phyloP scores from a whole-genome alignment of 1,139 yeast genomes.

The Wickerhamomyces sp. region DNA sequence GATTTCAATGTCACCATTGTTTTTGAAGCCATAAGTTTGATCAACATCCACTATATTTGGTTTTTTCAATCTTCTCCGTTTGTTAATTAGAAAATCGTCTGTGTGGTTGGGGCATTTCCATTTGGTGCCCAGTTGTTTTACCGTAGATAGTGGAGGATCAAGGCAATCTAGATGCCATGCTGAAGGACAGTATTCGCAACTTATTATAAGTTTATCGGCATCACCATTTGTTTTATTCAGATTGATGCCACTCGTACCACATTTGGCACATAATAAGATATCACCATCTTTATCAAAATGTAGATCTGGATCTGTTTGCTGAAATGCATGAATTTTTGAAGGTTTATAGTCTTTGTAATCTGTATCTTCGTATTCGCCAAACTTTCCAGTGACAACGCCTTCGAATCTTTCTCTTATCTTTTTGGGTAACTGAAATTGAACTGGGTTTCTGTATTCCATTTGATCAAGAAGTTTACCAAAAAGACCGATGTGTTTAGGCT shows the following conservation, averaged over 20 bases:
- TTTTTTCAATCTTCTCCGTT: constrained; percentile 45
- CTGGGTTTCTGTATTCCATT: constrained; percentile 59
- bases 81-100: constrained; percentile 40
- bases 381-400: constrained; percentile 62
- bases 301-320: constrained; percentile 51
- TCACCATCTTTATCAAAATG: constrained; percentile 54
- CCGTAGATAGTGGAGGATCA: constrained; percentile 66
- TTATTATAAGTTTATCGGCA: constrained; percentile 47
- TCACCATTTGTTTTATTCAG: constrained; percentile 24
- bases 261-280: constrained; percentile 42
- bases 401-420: constrained; percentile 67
- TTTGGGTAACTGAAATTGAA: constrained; percentile 68
- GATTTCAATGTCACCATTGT: constrained; percentile 66
- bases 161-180: constrained; percentile 93
- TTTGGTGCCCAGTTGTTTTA: constrained; percentile 74
- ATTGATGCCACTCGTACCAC: constrained; percentile 65
- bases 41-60: constrained; percentile 52
- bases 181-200: constrained; percentile 84
- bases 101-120: constrained; percentile 96
- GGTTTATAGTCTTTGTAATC: constrained; percentile 50
- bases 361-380: constrained; percentile 69
- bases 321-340: constrained; percentile 35
- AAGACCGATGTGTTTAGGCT: constrained; percentile 28
- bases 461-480: constrained; percentile 64
- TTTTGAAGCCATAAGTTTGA: constrained; percentile 56